A percentile compares a stretch with the other conserved stretches of the same genome.
Conservation (phyloP, 495 filamentous ascomycete species). For the Lophium mytilinum region DNA sequence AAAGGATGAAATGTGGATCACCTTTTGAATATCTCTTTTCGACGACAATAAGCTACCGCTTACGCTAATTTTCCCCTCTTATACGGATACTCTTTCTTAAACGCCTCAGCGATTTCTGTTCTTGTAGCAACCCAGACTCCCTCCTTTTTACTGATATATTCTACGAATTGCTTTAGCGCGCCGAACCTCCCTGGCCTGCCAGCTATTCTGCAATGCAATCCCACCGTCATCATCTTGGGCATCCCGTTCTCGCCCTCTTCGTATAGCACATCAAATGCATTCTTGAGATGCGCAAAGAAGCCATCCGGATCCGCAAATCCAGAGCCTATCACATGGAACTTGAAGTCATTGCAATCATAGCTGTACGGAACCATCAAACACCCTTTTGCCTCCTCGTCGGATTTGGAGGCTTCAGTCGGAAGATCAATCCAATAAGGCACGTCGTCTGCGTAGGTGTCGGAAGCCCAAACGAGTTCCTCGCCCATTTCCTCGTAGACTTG, state of each 20-base stretch:
- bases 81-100: conserved; percentile 38
- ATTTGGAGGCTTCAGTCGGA: conserved; percentile 27
- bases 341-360: conserved; percentile 39
- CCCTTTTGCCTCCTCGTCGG: conserved; percentile 25
- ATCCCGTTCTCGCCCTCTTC: conserved; percentile 35
- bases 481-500: conserved; percentile 36
- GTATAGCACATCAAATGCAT: conserved; percentile 37
- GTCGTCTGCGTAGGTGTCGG: conserved; percentile 37
- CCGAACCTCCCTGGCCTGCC: conserved; percentile 38
- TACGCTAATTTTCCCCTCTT: conserved; percentile 20
- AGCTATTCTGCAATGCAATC: conserved; percentile 36
- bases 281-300: conserved; percentile 33
- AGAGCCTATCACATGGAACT: conserved; percentile 32
- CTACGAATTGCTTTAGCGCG: conserved; percentile 39
- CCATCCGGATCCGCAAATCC: conserved; percentile 32
- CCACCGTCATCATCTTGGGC: conserved; percentile 44
- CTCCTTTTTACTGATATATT: conserved; percentile 38
- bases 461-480: conserved; percentile 30
- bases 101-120: conserved; percentile 39
- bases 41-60: not conserved
- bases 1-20: not conserved
- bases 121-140: conserved; percentile 43
- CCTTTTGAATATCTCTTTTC: not conserved
- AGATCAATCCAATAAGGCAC: conserved; percentile 40
- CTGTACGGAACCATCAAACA: conserved; percentile 39